Conservation (phyloP, 192 early-diverging fungal species). For the Mortierella alpina region DNA sequence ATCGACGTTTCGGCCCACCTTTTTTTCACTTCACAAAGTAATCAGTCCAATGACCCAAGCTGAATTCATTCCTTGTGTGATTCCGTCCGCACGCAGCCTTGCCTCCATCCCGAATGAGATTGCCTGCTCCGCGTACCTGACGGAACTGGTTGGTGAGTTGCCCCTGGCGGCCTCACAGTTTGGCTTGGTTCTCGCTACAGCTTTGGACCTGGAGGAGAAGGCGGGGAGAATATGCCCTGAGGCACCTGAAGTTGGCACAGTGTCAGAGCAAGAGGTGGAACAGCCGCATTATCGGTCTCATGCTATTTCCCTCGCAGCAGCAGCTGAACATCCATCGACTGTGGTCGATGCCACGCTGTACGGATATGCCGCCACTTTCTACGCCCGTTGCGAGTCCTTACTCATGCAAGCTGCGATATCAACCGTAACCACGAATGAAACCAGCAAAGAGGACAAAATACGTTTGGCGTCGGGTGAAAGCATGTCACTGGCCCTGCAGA, state of each 20-base stretch:
- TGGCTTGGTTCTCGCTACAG: conserved; percentile 22
- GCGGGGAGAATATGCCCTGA: neutral
- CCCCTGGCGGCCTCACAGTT: conserved; percentile 21
- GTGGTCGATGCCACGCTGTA: conserved; percentile 21
- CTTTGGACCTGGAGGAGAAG: conserved; percentile 1
- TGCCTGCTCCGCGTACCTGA: conserved; percentile 9
- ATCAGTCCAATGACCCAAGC: neutral
- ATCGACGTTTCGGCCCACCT: too few relatives aligned
- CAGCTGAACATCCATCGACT: neutral
- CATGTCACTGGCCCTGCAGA: conserved; percentile 1
- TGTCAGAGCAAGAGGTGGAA: neutral
- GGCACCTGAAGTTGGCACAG: neutral
- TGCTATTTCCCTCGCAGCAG: neutral
- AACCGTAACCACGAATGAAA: neutral
- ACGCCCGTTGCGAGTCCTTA: conserved; percentile 5
- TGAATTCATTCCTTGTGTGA: too few relatives aligned
- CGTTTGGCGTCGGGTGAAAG: conserved; percentile 12
- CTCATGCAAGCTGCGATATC: conserved; percentile 12
- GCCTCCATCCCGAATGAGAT: conserved; percentile 15
- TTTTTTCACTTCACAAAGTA: neutral
- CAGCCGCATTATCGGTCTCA: conserved; percentile 23
- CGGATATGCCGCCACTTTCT: conserved; percentile 3
- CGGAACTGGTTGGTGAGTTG: conserved; percentile 9
- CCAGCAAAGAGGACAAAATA: neutral
- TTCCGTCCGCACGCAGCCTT: too few relatives aligned